A percentile compares a stretch with the other conserved stretches of the same genome.
Evolutionary conservation across 768 basidiomycete species (phyloP).

Genomic region (Mycena floridula): DNA sequence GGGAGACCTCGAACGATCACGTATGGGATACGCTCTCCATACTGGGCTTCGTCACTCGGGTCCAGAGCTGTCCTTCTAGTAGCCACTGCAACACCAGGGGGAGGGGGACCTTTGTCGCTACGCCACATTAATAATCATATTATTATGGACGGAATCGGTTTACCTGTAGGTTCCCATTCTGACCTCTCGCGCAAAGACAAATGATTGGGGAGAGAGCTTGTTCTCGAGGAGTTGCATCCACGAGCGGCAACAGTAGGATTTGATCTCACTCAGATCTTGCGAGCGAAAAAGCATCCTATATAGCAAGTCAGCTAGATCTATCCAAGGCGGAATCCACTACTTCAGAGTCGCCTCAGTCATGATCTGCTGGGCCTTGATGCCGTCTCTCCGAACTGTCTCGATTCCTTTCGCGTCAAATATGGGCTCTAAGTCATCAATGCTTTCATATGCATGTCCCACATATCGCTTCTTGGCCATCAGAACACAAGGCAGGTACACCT

Average conservation of each 20-base stretch:
- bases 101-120: constrained; percentile 81
- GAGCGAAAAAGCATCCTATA: constrained; percentile 82
- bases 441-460: constrained; percentile 94
- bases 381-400: constrained; percentile 92
- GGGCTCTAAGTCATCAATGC: constrained; percentile 69
- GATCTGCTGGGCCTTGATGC: constrained; percentile 84
- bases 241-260: constrained; percentile 77
- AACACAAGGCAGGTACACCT: constrained; percentile 94
- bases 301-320: constrained; percentile 1
- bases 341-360: constrained; percentile 89
- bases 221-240: constrained; percentile 85
- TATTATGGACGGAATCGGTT: background rate
- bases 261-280: constrained; percentile 84
- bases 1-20: constrained; percentile 68
- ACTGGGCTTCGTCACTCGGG: constrained; percentile 79
- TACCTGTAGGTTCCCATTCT: constrained; percentile 91
- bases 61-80: constrained; percentile 69
- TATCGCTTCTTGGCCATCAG: constrained; percentile 99
- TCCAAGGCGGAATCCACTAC: constrained; percentile 29
- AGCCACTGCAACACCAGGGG: constrained; percentile 89
- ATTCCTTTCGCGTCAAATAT: constrained; percentile 96
- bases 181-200: constrained; percentile 93
- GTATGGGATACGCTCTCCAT: constrained; percentile 91
- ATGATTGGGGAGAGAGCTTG: constrained; percentile 82
- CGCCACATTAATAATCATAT: background rate